Percentiles rank a stretch among this genome's conserved stretches.
phyloP scores from a whole-genome alignment of 2,329 filamentous ascomycete species.

The Claviceps citrina region DNA sequence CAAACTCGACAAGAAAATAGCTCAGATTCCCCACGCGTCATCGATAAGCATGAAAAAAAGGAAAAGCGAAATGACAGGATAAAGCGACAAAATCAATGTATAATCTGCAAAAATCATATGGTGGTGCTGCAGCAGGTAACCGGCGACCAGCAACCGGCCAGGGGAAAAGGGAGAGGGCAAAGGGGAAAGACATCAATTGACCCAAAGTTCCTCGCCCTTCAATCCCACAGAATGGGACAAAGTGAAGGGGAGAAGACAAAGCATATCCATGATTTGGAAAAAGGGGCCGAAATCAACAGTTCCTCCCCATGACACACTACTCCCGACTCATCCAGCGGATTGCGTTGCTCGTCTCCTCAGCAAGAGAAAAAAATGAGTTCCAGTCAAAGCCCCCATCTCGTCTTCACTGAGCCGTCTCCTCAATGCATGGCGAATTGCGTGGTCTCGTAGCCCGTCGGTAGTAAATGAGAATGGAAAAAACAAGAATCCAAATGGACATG shows the following conservation, averaged over 20 bases:
- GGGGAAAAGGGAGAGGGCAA: no score
- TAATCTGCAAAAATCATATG: not conserved
- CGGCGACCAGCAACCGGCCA: not conserved
- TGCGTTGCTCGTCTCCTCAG: not conserved
- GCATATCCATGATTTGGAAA: not conserved
- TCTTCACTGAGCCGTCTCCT: slow-evolving; percentile 6
- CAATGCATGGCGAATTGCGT: slow-evolving; percentile 9
- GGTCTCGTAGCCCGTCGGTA: slow-evolving; percentile 5
- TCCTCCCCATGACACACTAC: not conserved
- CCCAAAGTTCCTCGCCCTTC: no score
- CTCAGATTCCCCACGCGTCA: slow-evolving; percentile 5
- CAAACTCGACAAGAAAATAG: no score
- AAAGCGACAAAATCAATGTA: not conserved
- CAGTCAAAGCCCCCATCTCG: not conserved
- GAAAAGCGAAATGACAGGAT: not conserved
- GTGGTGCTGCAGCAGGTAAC: no score
- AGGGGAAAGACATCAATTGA: no score
- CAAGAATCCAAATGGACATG: slow-evolving; percentile 19
- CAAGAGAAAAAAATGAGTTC: not conserved
- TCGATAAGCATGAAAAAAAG: slow-evolving; percentile 4
- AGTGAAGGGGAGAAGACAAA: no score
- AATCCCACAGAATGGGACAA: no score
- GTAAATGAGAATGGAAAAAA: slow-evolving; percentile 8
- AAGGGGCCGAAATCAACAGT: no score
- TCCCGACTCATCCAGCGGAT: not conserved